These are phyloP conservation scores for Neltuma alba DNA, from an alignment of 306 rosid species.

Conservation along the genomic window DNA sequence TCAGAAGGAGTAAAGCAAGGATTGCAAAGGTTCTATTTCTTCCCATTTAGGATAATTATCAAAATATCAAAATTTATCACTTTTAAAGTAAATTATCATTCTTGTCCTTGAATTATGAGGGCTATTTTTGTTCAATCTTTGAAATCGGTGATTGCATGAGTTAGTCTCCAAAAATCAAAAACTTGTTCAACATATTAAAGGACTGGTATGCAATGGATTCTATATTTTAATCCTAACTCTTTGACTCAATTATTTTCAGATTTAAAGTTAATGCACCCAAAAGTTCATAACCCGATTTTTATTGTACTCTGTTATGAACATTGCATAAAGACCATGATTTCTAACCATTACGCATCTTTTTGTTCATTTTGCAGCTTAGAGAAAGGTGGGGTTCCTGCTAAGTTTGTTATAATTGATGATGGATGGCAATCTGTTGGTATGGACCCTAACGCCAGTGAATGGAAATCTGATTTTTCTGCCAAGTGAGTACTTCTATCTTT, in stretches of 20 bases:
- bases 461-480: slow-evolving; percentile 59
- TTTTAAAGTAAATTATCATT: not conserved
- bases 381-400: slow-evolving; percentile 79
- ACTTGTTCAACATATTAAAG: not conserved
- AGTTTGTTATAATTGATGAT: slow-evolving; percentile 84
- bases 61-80: not conserved
- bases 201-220: not conserved
- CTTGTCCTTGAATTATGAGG: not conserved
- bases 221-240: not conserved
- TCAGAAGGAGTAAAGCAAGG: slow-evolving; percentile 87
- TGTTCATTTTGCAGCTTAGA: slow-evolving; percentile 53
- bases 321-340: not conserved
- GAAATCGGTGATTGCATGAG: not conserved
- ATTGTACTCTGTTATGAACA: slow-evolving; percentile 6
- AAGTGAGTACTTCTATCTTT: slow-evolving; percentile 50
- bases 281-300: not conserved
- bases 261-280: not conserved
- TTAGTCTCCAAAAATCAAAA: not conserved
- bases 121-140: not conserved
- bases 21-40: slow-evolving; percentile 56
- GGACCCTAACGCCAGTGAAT: slow-evolving; percentile 56
- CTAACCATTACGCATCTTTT: not conserved
- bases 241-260: not conserved
- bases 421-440: slow-evolving; percentile 85
- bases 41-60: not conserved